Percentiles rank a stretch among this genome's conserved stretches.
Evolutionary conservation across 2,329 filamentous ascomycete species (phyloP).

Genomic region (Penicillium sclerotigenum): DNA sequence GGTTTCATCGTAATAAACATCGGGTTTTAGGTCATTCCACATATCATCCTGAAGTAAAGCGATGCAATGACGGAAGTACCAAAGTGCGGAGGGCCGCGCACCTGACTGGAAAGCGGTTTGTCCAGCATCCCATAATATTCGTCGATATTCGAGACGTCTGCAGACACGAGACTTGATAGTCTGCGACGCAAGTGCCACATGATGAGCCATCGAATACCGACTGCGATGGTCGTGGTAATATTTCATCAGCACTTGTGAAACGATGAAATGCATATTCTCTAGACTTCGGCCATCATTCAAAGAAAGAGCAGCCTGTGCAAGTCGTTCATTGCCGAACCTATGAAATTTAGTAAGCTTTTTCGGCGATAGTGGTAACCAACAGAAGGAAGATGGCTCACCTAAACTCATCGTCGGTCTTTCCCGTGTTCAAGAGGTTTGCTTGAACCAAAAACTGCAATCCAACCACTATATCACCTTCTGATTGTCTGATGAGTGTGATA

Average conservation of each 20-base stretch:
- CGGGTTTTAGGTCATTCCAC: slow-evolving; percentile 67
- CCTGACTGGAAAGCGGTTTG: slow-evolving; percentile 76
- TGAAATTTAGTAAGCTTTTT: slow-evolving; percentile 4
- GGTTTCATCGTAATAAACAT: slow-evolving; percentile 83
- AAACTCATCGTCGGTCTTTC: slow-evolving; percentile 81
- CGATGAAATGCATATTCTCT: slow-evolving; percentile 84
- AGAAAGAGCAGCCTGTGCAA: slow-evolving; percentile 69
- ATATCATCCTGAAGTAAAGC: slow-evolving; percentile 73
- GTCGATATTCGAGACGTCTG: slow-evolving; percentile 64
- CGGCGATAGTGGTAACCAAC: background rate
- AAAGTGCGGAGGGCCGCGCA: slow-evolving; percentile 74
- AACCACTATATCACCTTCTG: slow-evolving; percentile 62
- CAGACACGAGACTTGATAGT: slow-evolving; percentile 67
- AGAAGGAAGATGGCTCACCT: slow-evolving; percentile 31
- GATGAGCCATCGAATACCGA: slow-evolving; percentile 71
- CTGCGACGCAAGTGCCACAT: slow-evolving; percentile 73
- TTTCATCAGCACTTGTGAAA: slow-evolving; percentile 76
- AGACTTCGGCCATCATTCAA: slow-evolving; percentile 65
- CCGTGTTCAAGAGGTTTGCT: slow-evolving; percentile 75
- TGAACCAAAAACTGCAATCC: slow-evolving; percentile 81
- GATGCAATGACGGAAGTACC: slow-evolving; percentile 75
- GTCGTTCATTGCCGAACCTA: slow-evolving; percentile 83
- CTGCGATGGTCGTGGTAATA: slow-evolving; percentile 62
- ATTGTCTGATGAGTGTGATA: slow-evolving; percentile 53
- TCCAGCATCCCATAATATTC: slow-evolving; percentile 74